Evolutionary conservation across 2,329 filamentous ascomycete species (phyloP), one percentile per base, ranked within the genome.

Genomic region (Botrytis aclada): DNA sequence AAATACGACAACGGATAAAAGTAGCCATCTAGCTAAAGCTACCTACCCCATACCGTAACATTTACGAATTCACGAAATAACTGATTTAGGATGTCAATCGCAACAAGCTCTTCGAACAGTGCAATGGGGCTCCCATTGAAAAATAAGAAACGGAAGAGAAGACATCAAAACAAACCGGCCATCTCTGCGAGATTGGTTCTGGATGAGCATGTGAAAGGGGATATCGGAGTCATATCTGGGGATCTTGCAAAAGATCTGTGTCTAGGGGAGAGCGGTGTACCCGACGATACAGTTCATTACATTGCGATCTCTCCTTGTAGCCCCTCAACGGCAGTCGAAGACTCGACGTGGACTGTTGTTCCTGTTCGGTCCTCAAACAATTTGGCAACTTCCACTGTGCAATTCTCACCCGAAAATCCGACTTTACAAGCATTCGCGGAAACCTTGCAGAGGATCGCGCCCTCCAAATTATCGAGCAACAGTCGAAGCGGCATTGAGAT

Each of bases 221-320:
- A 97, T 80, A 87, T 95, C 75, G 96, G 94, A 75, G 88, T 96
- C 76, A 83, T 98, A 70, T 97, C 95, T 20, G 91, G 94, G 79
- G 94, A 97, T 82, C 86, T 99, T 69, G 94, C 95, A 79, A 85
- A 87, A 64, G 92, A 97, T 80, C 87, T 98, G 69, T 94, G 97
- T 83, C 90, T 87, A 77, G 82, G 83, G 77, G 79, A 85, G 80
- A 82, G 88, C 89, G 63, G 88, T 90, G 61, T 51, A 67, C 29
- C 67, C 45, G 70, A 47, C 34, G 12, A 65, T 62, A 83, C 86
- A 37, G 79, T 87, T 72, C 84, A 88, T 74, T 87, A 94, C 80
- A 87, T 94, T 75, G 92, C 92, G 60, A 88, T 95, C 76, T 89
- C 92, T 64, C 92, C 92, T 5, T 94, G 92, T 91, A 84, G 88